Evolutionary conservation across 164 flowering plant species (phyloP), one percentile per base, ranked within the genome.

Genomic region (Nelumbo lutea): DNA sequence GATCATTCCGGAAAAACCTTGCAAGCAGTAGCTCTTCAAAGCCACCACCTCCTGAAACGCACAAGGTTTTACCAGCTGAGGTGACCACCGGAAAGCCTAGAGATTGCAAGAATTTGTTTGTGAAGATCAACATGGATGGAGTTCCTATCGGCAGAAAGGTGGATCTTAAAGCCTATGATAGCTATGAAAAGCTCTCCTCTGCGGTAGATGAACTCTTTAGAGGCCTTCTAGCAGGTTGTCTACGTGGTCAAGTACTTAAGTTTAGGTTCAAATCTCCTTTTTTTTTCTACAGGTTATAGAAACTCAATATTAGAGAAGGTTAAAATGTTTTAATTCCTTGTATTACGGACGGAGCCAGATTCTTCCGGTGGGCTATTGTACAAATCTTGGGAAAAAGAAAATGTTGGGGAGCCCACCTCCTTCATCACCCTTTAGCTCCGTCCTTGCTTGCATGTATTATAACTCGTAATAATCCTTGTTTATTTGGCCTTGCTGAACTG

Each of bases 81-180:
- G 60, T 47, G 60, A 47, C 70, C 2, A 14, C 38, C 55, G 68
- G 80, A 51, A 78, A 83, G 56, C 73, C 76, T 5, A 86, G 83
- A 60, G 73, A 48, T 38, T 27, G 65, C 55, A 90, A 84, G 75
- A 87, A 88, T 42, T 48, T 81, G 58, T 90, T 92, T 80, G 95
- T 91, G 66, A 94, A 94, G 83, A 90, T 94, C 69, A 94, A 94
- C 67, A 92, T 95, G 99, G 98, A 95, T 79, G 98, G 99, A 52
- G 84, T 95, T 2, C 99, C 97, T 7, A 95, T 95, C 61, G 82
- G 82, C 40, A 74, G 82, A 57, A 79, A 79, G 72, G 71, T 79
- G 43, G 79, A 79, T 61, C 76, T 79, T 56, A 66, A 60, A 6
- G 77, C 78, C 56, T 77, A 74, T 61, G 70, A 65, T 50, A 74